Base-by-base conservation (phyloP, 2,329 filamentous ascomycete species). In the Fusarium penzigii region DNA sequence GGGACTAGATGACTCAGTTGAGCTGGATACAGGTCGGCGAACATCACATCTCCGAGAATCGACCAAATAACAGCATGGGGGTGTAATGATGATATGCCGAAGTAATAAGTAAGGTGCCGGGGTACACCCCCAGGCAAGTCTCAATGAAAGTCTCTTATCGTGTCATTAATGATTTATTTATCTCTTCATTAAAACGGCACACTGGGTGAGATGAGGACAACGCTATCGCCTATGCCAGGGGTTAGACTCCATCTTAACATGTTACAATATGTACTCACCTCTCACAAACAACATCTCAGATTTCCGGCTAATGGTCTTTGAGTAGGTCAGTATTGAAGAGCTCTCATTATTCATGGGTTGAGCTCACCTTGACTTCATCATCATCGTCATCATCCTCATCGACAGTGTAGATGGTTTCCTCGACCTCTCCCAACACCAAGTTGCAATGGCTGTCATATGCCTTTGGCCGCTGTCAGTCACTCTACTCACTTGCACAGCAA, bases 361-460 rank as follows among this genome's bases (percentile, higher is more conserved):
- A 17, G n/a, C 58, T 51, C 52, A 92, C 90, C 79, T 86, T 89
- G 65, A 91, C 79, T 29, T 84, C 84, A 52, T 93, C 87, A 17
- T 91, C 88, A 14, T 95, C 91, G 13, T 95, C 90, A n/a, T 92
- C 89, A n/a, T 92, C 89, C 54, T 96, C 92, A 53, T 96, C 92
- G 5, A 96, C 87, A 34, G 93, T 81, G 70, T 96, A 99, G 62
- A 99, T 92, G 7, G 93, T 97, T 79, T 99, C 94, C 69, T 97
- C 92, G 5, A 97, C 94, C 61, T 99, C 94, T 49, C 94, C 93
- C 6, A 99, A 81, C 6, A 99, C 91, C 42, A 99, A 76, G 69
- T 99, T 99, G 82, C 95, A 99, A 73, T 99, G 94, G 68, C 91
- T 96, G 70, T 99, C 94, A 71, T 99, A 99, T 50, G 94, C 94